A percentile compares a stretch with the other conserved stretches of the same genome.
Conservation (phyloP, 2,329 filamentous ascomycete genomes). For the Escovopsis weberi region DNA sequence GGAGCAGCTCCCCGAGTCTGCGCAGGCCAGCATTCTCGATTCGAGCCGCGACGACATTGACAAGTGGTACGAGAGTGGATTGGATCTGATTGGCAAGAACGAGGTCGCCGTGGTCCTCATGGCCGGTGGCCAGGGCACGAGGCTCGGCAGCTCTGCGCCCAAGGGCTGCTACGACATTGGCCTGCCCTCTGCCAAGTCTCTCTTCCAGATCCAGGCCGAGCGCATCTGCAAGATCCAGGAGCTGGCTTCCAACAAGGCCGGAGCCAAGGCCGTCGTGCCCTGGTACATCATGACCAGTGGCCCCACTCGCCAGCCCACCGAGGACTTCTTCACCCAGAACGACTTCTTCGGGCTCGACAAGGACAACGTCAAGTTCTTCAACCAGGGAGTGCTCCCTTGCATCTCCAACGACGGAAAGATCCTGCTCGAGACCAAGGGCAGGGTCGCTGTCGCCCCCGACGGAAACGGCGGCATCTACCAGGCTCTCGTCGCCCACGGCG, state of each 20-base stretch:
- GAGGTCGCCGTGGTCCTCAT: slow-evolving; percentile 82
- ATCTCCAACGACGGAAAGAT: slow-evolving; percentile 98
- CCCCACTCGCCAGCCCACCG: slow-evolving; percentile 81
- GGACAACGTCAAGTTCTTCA: slow-evolving; percentile 82
- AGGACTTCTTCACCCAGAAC: slow-evolving; percentile 82
- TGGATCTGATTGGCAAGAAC: slow-evolving; percentile 67
- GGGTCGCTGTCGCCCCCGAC: slow-evolving; percentile 88
- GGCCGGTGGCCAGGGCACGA: slow-evolving; percentile 92
- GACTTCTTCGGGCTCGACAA: slow-evolving; percentile 79
- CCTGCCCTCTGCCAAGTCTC: slow-evolving; percentile 78
- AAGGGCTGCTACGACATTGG: slow-evolving; percentile 98
- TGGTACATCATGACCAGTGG: slow-evolving; percentile 99
- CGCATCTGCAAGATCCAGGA: slow-evolving; percentile 76
- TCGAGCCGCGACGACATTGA: slow-evolving; percentile 64
- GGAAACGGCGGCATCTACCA: slow-evolving; percentile 96
- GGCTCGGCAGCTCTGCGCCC: slow-evolving; percentile 83
- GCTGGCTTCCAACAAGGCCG: slow-evolving; percentile 58
- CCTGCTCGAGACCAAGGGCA: slow-evolving; percentile 76
- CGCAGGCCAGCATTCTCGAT: slow-evolving; percentile 83
- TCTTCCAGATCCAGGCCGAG: slow-evolving; percentile 97
- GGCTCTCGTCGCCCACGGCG: slow-evolving; percentile 65
- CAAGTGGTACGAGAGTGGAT: slow-evolving; percentile 68
- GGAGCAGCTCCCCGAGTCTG: slow-evolving; percentile 76
- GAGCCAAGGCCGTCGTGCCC: slow-evolving; percentile 49
- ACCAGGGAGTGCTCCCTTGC: slow-evolving; percentile 92